Evolutionary conservation across 2,329 filamentous ascomycete genomes (phyloP).

Genomic region (Paraphaeosphaeria minitans): DNA sequence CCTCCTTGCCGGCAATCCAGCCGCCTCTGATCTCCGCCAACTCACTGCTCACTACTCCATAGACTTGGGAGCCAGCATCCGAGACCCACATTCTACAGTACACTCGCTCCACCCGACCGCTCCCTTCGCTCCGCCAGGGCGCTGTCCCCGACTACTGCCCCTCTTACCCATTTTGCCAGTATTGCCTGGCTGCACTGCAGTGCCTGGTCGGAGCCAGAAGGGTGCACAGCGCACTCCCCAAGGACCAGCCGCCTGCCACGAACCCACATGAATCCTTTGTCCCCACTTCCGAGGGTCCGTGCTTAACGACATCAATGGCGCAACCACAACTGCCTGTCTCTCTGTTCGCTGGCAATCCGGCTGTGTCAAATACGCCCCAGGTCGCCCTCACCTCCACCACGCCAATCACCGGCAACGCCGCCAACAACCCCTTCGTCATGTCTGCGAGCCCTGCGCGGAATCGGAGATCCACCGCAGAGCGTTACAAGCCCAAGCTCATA

Average conservation of each 20-base stretch:
- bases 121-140: background rate
- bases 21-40: slow-evolving; percentile 7
- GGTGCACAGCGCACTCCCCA: background rate
- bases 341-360: slow-evolving; percentile 22
- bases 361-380: slow-evolving; percentile 42
- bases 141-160: background rate
- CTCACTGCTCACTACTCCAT: background rate
- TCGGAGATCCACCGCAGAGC: slow-evolving; percentile 64
- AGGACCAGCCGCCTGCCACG: slow-evolving; percentile 4
- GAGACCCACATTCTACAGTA: slow-evolving; percentile 4
- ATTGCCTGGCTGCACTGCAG: background rate
- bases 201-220: slow-evolving; percentile 8
- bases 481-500: slow-evolving; percentile 82
- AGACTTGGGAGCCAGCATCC: slow-evolving; percentile 3
- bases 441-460: slow-evolving; percentile 68
- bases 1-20: slow-evolving; percentile 13
- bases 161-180: slow-evolving; percentile 10
- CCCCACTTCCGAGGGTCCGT: slow-evolving; percentile 7
- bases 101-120: background rate
- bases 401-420: slow-evolving; percentile 57
- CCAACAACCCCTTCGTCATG: slow-evolving; percentile 89
- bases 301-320: slow-evolving; percentile 40
- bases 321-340: slow-evolving; percentile 25
- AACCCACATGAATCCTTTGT: slow-evolving; percentile 6
- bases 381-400: slow-evolving; percentile 52